phyloP scores from a whole-genome alignment of 352 stramenopile species.

The Phytopythium cucurbitacearum region DNA sequence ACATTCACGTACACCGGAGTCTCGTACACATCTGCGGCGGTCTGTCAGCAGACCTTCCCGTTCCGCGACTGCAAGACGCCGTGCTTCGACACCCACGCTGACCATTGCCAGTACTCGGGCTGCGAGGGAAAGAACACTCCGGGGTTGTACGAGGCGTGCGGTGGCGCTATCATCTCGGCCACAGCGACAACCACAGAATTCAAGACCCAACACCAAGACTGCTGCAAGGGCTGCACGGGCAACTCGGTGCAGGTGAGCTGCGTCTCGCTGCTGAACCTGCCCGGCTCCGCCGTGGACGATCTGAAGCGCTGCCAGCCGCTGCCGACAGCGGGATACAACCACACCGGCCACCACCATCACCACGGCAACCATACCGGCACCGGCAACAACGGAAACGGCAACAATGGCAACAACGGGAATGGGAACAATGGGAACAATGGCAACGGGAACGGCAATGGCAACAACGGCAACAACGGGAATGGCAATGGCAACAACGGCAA shows the following conservation, averaged over 20 bases:
- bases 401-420: neutral
- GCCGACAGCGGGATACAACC: neutral
- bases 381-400: neutral
- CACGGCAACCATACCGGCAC: neutral
- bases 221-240: conserved; percentile 36
- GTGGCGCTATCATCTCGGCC: conserved; percentile 28
- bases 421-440: neutral
- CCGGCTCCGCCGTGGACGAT: conserved; percentile 20
- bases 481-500: neutral
- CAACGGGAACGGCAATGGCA: neutral
- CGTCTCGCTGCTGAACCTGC: conserved; percentile 37
- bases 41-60: conserved; percentile 32
- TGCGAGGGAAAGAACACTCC: conserved; percentile 25
- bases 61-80: conserved; percentile 57
- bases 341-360: neutral
- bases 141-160: conserved; percentile 48
- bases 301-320: conserved; percentile 51
- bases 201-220: conserved; percentile 23
- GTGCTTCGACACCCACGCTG: conserved; percentile 38
- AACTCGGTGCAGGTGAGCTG: conserved; percentile 23
- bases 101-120: conserved; percentile 32
- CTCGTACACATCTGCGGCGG: conserved; percentile 1
- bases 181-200: conserved; percentile 19
- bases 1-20: conserved; percentile 45
- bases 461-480: neutral